These are phyloP conservation scores for Fusarium anthophilum DNA, from an alignment of 2,329 filamentous ascomycete species.

Conservation along the genomic window DNA sequence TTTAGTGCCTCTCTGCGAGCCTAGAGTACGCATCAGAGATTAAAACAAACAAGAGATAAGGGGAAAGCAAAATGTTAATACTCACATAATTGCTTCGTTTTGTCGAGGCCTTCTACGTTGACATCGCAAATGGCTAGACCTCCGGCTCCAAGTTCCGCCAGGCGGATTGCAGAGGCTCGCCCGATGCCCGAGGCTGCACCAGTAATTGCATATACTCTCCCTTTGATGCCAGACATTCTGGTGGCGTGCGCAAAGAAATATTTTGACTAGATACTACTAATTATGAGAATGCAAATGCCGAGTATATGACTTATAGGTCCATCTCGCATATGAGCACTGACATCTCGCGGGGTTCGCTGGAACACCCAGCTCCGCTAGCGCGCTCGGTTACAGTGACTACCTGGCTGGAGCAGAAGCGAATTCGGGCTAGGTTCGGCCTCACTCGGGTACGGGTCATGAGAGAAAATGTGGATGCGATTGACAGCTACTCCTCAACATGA, in stretches of 20 bases:
- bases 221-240: not conserved
- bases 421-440: not conserved
- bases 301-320: not conserved
- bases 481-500: not conserved
- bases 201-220: not conserved
- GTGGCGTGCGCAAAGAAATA: rapidly evolving
- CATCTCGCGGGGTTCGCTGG: too few species aligned
- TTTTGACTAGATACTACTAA: not conserved
- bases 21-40: not conserved
- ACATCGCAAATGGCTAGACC: not conserved
- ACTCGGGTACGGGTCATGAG: not conserved
- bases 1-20: not conserved
- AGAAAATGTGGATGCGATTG: not conserved
- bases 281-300: not conserved
- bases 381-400: not conserved
- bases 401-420: not conserved
- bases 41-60: rapidly evolving
- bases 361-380: not conserved
- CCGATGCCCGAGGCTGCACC: not conserved
- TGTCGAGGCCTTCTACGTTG: not conserved
- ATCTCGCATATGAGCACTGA: not conserved
- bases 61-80: rapidly evolving
- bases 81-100: not conserved
- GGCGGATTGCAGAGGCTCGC: not conserved
- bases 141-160: not conserved